Percentiles rank a stretch among this genome's conserved stretches.
Conservation (phyloP, 805 yeast species). For the Kazachstania bromeliacearum region DNA sequence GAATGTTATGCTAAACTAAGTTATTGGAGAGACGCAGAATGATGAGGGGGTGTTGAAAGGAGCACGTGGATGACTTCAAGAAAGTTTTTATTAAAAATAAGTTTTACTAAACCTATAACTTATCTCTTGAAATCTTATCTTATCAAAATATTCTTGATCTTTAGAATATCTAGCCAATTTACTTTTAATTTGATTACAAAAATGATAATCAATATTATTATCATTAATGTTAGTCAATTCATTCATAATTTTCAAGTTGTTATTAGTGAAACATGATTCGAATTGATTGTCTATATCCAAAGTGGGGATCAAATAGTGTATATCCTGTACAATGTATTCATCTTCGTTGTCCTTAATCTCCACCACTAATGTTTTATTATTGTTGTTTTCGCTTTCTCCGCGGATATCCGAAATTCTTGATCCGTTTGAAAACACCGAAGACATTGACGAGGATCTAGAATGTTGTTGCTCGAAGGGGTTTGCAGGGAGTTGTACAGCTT, state of each 20-base stretch:
- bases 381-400: not conserved
- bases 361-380: not conserved
- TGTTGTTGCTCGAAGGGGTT: not conserved
- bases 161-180: conserved; percentile 2
- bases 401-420: not conserved
- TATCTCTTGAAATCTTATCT: conserved; percentile 28
- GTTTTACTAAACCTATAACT: conserved; percentile 28
- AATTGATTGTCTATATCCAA: too few species aligned
- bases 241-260: not conserved
- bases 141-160: conserved; percentile 22
- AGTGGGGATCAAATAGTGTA: not conserved
- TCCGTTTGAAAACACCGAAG: not conserved
- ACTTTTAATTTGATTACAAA: not conserved
- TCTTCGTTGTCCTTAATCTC: not conserved
- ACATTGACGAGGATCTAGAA: not conserved
- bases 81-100: conserved; percentile 20
- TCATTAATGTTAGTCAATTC: not conserved
- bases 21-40: too few species aligned
- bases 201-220: not conserved
- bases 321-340: not conserved
- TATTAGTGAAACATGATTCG: not conserved
- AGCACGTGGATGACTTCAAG: too few species aligned
- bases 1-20: too few species aligned
- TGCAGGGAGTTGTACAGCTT: not conserved
- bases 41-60: too few species aligned